These are phyloP conservation scores for Talaromyces sp. DNA, from an alignment of 2,329 filamentous ascomycete species.

Conservation along the genomic window DNA sequence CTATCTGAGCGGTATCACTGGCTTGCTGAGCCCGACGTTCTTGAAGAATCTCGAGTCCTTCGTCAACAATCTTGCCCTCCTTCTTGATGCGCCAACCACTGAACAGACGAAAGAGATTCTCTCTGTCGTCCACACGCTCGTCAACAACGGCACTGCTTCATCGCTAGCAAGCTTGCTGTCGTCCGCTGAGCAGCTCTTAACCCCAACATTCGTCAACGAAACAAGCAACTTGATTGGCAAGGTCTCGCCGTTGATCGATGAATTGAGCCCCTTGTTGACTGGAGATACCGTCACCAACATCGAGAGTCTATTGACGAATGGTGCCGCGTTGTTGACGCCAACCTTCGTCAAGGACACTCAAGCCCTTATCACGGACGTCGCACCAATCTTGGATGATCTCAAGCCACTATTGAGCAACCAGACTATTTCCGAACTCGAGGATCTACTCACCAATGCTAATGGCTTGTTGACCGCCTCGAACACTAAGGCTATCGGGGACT, in stretches of 20 bases:
- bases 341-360: constrained; percentile 22
- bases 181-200: constrained; percentile 14
- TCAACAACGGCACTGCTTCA: constrained; percentile 13
- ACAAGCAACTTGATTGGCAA: constrained; percentile 22
- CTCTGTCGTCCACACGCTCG: constrained; percentile 9
- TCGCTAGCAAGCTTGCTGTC: constrained; percentile 8
- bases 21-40: constrained; percentile 29
- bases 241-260: constrained; percentile 17
- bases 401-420: constrained; percentile 15
- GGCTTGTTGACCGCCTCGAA: constrained; percentile 20
- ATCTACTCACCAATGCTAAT: constrained; percentile 17
- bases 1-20: constrained; percentile 20
- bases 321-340: constrained; percentile 23
- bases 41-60: constrained; percentile 32
- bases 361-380: constrained; percentile 18
- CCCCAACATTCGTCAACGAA: constrained; percentile 18
- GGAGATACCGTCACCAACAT: constrained; percentile 25
- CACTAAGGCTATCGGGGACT: constrained; percentile 18
- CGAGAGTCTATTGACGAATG: constrained; percentile 22
- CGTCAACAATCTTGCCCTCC: constrained; percentile 32
- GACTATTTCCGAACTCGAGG: constrained; percentile 18
- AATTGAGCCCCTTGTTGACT: constrained; percentile 25
- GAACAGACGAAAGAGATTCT: constrained; percentile 26
- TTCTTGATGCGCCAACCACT: constrained; percentile 32
- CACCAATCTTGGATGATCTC: constrained; percentile 21